phyloP scores from a whole-genome alignment of 2,329 filamentous ascomycete genomes.

The Trichoderma sp. region DNA sequence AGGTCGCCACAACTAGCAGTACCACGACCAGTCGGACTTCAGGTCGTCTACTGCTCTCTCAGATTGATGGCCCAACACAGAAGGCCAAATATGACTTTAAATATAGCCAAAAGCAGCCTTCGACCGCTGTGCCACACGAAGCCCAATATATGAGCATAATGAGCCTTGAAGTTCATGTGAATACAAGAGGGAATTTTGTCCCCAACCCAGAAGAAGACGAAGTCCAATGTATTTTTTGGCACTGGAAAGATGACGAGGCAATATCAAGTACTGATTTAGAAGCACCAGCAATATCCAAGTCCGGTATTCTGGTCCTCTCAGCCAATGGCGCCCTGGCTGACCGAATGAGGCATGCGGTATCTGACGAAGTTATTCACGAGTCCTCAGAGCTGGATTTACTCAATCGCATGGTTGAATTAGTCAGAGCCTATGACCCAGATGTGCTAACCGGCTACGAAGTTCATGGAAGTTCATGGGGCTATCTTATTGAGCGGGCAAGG shows the following conservation, averaged over 20 bases:
- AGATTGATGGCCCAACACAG: slow-evolving; percentile 88
- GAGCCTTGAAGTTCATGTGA: slow-evolving; percentile 91
- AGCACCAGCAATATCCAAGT: slow-evolving; percentile 52
- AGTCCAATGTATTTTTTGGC: slow-evolving; percentile 89
- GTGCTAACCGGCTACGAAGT: slow-evolving; percentile 95
- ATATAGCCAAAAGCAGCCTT: slow-evolving; percentile 76
- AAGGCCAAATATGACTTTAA: slow-evolving; percentile 82
- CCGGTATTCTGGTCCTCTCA: slow-evolving; percentile 75
- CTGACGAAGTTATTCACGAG: slow-evolving; percentile 72
- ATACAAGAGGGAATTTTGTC: slow-evolving; percentile 76
- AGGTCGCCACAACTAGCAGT: not conserved
- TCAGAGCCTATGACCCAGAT: slow-evolving; percentile 83
- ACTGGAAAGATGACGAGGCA: slow-evolving; percentile 75
- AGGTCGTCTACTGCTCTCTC: slow-evolving; percentile 60
- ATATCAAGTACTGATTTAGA: slow-evolving; percentile 39
- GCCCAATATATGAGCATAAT: slow-evolving; percentile 95
- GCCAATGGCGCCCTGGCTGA: slow-evolving; percentile 61
- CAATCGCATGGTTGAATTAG: slow-evolving; percentile 83
- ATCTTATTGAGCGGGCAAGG: slow-evolving; percentile 85
- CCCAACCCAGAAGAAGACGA: slow-evolving; percentile 92
- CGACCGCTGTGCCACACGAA: slow-evolving; percentile 79
- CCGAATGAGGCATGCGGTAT: slow-evolving; percentile 64
- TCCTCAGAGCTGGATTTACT: slow-evolving; percentile 81
- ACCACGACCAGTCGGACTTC: slow-evolving; percentile 25
- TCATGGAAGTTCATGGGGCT: slow-evolving; percentile 92